Conservation (phyloP, 2,329 filamentous ascomycete genomes). For the Didymellaceae sp. region DNA sequence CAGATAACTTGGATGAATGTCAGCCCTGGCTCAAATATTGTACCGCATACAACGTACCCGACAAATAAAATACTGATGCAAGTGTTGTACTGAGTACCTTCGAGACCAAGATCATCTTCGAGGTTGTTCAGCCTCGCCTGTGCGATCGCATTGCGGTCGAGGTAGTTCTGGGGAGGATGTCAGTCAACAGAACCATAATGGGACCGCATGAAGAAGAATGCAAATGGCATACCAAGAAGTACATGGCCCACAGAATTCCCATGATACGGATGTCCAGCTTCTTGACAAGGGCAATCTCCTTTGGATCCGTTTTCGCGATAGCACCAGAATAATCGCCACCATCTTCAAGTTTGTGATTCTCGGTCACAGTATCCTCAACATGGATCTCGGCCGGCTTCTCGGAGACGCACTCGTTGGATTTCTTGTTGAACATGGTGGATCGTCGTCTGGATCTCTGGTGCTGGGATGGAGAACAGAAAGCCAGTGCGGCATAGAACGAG, state of each 20-base stretch:
- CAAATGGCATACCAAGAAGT: constrained; percentile 37
- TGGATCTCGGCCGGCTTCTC: constrained; percentile 1
- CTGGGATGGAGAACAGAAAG: too few relatives aligned
- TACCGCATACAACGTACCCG: constrained; percentile 2
- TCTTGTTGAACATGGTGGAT: constrained; percentile 3
- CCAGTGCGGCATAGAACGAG: too few relatives aligned
- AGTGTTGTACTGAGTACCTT: constrained; percentile 38
- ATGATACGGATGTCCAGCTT: constrained; percentile 37
- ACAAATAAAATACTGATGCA: constrained; percentile 49
- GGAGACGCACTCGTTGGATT: background rate
- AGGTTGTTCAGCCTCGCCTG: constrained; percentile 68
- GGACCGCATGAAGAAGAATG: background rate
- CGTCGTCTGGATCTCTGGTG: too few relatives aligned
- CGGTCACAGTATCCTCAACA: background rate
- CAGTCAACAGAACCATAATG: too few relatives aligned
- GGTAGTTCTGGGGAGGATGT: constrained; percentile 25
- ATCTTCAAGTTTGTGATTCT: constrained; percentile 4
- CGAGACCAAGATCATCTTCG: constrained; percentile 56
- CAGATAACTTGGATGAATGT: constrained; percentile 19
- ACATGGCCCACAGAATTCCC: constrained; percentile 45
- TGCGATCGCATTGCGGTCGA: constrained; percentile 69
- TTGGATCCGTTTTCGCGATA: constrained; percentile 31
- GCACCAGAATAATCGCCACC: constrained; percentile 32
- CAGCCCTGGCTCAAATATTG: background rate
- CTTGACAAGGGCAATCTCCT: constrained; percentile 34